Conservation (phyloP, 2,329 filamentous ascomycete species). For the Penicillium sp. region DNA sequence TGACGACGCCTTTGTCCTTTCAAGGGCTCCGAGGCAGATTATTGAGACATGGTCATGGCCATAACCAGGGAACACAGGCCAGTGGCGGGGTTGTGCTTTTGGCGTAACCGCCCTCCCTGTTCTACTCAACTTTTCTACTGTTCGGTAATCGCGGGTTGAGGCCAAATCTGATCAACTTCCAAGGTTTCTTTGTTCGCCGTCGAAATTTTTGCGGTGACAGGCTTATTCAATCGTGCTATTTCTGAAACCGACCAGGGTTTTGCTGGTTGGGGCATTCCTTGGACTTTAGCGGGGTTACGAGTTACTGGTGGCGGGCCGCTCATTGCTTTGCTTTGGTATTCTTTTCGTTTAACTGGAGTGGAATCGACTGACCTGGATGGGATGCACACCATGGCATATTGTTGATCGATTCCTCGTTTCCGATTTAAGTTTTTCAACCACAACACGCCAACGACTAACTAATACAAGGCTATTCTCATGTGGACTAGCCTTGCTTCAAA, state of each 20-base stretch:
- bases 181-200: conserved; percentile 1
- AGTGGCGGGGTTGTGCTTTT: conserved; percentile 8
- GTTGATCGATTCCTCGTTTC: neutral
- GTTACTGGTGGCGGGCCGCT: neutral
- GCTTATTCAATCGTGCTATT: neutral
- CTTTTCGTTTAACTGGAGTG: neutral
- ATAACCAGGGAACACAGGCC: conserved; percentile 9
- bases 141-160: conserved; percentile 7
- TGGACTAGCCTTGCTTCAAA: neutral
- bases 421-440: neutral
- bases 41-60: neutral
- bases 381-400: neutral
- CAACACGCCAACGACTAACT: neutral
- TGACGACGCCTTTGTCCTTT: conserved; percentile 2
- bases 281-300: neutral
- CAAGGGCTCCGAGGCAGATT: neutral
- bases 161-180: neutral
- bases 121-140: conserved; percentile 2
- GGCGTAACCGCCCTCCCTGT: conserved; percentile 7
- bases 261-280: neutral
- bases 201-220: neutral
- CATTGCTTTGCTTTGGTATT: neutral
- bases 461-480: neutral
- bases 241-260: neutral
- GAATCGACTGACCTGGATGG: neutral